These are phyloP conservation scores for Globisporangium nunn DNA, from an alignment of 352 stramenopile species.

Conservation along the genomic window DNA sequence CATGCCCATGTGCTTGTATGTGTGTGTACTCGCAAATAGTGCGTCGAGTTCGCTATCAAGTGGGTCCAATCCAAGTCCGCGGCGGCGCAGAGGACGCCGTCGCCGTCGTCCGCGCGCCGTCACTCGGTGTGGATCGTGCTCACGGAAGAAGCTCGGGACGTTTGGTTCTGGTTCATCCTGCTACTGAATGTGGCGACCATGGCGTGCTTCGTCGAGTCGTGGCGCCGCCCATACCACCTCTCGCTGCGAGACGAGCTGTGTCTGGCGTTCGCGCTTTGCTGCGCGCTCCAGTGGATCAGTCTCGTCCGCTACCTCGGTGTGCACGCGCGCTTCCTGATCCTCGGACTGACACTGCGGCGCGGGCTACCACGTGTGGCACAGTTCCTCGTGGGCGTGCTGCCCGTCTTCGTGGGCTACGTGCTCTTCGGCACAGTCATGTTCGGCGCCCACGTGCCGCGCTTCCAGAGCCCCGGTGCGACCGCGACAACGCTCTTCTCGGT, in stretches of 20 bases:
- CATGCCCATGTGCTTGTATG: neutral
- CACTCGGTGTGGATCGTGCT: conserved; percentile 6
- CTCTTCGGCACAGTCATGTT: conserved; percentile 86
- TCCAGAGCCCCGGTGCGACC: conserved; percentile 55
- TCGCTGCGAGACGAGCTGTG: conserved; percentile 48
- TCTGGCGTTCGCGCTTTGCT: conserved; percentile 57
- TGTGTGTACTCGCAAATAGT: conserved; percentile 10
- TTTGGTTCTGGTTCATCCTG: conserved; percentile 61
- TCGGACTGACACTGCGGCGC: conserved; percentile 64
- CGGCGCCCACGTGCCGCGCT: conserved; percentile 67
- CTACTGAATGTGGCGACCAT: conserved; percentile 45
- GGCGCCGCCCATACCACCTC: conserved; percentile 44
- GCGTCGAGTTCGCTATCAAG: conserved; percentile 36
- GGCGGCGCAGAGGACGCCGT: conserved; percentile 4
- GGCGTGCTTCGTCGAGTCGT: conserved; percentile 42
- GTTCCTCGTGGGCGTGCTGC: conserved; percentile 79
- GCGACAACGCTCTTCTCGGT: conserved; percentile 81
- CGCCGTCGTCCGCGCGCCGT: neutral
- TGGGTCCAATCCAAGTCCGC: conserved; percentile 20
- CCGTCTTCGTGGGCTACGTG: conserved; percentile 82
- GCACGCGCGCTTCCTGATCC: conserved; percentile 66
- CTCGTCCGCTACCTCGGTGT: conserved; percentile 70
- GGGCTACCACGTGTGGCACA: conserved; percentile 64
- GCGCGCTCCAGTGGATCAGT: conserved; percentile 64
- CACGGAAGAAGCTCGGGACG: conserved; percentile 26